Conservation (phyloP, 495 filamentous ascomycete genomes). For the Geopyxis carbonaria region DNA sequence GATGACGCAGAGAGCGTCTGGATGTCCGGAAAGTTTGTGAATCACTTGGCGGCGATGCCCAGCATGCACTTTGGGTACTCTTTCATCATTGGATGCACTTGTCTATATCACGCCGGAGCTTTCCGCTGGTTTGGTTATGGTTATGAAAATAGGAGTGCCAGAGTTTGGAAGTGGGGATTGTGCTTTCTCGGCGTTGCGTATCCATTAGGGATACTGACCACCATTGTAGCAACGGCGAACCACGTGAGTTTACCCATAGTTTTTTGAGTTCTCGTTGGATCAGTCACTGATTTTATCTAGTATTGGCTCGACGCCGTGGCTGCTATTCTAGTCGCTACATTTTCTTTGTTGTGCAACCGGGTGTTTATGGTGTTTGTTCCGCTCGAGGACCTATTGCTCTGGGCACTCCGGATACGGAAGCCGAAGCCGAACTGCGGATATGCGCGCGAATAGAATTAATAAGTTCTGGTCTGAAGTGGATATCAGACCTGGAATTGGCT, state of each 20-base stretch:
- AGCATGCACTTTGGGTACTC: slow-evolving; percentile 65
- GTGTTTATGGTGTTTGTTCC: slow-evolving; percentile 43
- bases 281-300: slow-evolving; percentile 14
- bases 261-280: not conserved
- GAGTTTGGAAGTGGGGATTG: slow-evolving; percentile 29
- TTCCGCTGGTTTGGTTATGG: slow-evolving; percentile 10
- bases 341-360: slow-evolving; percentile 43
- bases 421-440: slow-evolving; percentile 25
- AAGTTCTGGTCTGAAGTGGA: too few species aligned
- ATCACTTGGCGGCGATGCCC: slow-evolving; percentile 55
- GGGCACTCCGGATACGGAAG: slow-evolving; percentile 44
- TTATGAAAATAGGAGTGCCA: slow-evolving; percentile 14
- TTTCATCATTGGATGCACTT: slow-evolving; percentile 53
- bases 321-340: slow-evolving; percentile 39
- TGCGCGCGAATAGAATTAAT: too few species aligned
- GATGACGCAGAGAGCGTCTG: slow-evolving; percentile 42
- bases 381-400: slow-evolving; percentile 49
- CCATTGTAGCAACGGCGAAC: slow-evolving; percentile 57
- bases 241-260: slow-evolving; percentile 33
- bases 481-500: too few species aligned
- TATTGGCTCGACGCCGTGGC: slow-evolving; percentile 51
- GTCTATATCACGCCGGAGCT: slow-evolving; percentile 30
- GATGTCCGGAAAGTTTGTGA: slow-evolving; percentile 42
- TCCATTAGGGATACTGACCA: slow-evolving; percentile 44
- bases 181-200: slow-evolving; percentile 45